Evolutionary conservation across 768 basidiomycete species (phyloP).

Genomic region (Bullera alba): DNA sequence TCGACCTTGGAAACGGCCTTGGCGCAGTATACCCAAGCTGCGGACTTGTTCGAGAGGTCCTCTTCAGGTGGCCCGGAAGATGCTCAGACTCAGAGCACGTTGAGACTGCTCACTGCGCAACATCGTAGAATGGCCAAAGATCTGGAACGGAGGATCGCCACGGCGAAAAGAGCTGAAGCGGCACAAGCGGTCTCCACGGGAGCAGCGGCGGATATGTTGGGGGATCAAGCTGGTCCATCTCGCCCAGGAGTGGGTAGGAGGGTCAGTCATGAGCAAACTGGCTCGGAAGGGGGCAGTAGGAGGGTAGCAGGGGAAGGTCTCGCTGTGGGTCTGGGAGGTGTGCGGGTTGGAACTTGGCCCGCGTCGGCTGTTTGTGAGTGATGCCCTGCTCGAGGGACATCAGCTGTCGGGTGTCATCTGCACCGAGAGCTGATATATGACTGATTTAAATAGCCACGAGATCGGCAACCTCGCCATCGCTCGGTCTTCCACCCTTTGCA

Average conservation of each 20-base stretch:
- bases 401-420: too few species aligned
- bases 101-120: constrained; percentile 34
- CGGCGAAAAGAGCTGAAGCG: neutral
- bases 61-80: constrained; percentile 4
- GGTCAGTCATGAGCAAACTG: neutral
- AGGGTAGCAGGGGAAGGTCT: too few species aligned
- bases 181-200: neutral
- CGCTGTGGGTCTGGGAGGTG: too few species aligned
- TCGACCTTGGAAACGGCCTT: constrained; percentile 15
- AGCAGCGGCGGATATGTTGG: neutral
- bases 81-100: constrained; percentile 24
- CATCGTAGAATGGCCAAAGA: constrained; percentile 38
- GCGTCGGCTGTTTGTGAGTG: too few species aligned
- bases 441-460: too few species aligned
- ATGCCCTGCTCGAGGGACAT: too few species aligned
- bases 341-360: too few species aligned
- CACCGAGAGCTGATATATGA: too few species aligned
- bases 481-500: too few species aligned
- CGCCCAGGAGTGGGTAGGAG: neutral
- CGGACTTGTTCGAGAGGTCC: constrained; percentile 20
- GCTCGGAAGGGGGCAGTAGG: too few species aligned
- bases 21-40: constrained; percentile 22
- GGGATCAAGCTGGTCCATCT: neutral
- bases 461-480: too few species aligned
- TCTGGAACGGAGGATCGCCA: constrained; percentile 26